Percentiles rank a stretch among this genome's conserved stretches.
Evolutionary conservation across 176 grass and related monocot species (phyloP).

Genomic region (Musa schizocarpa): DNA sequence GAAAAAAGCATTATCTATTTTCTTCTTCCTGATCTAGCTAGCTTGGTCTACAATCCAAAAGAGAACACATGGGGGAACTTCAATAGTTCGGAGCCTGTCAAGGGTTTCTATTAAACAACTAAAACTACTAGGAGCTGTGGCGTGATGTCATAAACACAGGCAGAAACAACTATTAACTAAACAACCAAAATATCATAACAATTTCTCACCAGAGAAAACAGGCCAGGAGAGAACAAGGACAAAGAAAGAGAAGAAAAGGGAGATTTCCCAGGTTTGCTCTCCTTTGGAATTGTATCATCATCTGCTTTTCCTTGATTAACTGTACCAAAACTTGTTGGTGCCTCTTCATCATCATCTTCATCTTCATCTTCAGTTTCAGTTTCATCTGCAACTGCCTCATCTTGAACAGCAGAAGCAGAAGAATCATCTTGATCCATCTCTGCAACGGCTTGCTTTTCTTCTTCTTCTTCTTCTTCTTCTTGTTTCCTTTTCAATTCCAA

Average conservation of each 20-base stretch:
- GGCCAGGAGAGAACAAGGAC: not conserved
- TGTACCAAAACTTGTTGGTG: conserved; percentile 21
- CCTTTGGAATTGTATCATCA: not conserved
- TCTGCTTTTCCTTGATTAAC: conserved; percentile 12
- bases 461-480: conserved; percentile 26
- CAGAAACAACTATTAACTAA: not conserved
- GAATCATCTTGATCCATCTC: conserved; percentile 7
- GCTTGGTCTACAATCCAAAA: too few species aligned
- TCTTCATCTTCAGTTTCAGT: conserved; percentile 8
- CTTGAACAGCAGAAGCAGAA: not conserved
- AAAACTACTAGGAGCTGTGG: not conserved
- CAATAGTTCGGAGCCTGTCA: not conserved
- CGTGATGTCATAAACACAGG: not conserved
- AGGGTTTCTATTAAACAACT: not conserved
- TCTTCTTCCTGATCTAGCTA: too few species aligned
- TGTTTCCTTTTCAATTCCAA: conserved; percentile 19
- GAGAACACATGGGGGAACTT: too few species aligned
- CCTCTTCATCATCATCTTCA: conserved; percentile 13
- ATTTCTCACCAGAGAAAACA: conserved; percentile 11
- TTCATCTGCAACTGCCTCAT: conserved; percentile 10
- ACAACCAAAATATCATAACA: not conserved
- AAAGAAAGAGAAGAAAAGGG: conserved; percentile 27
- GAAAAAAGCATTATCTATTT: too few species aligned
- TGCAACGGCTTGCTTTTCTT: conserved; percentile 20
- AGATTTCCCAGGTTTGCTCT: conserved; percentile 5